Evolutionary conservation across 805 yeast species (phyloP), one percentile per base, ranked within the genome.

Genomic region (Wickerhamiella sergipiensis): DNA sequence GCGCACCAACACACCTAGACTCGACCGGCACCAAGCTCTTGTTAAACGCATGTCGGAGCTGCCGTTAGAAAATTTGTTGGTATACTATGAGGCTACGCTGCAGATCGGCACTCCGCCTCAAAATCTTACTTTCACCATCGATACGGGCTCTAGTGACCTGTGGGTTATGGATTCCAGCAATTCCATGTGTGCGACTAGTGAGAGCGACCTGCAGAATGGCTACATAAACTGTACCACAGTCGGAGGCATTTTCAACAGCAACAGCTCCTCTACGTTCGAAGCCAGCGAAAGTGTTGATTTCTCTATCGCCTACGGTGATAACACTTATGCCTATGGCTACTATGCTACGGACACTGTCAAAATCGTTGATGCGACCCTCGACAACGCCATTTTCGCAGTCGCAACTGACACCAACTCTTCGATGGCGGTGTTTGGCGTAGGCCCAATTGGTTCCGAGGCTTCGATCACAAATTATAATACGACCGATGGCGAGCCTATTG

Each of bases 61-160:
- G 13, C 43, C 36, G 17, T 53, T 66, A 19, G 50, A 50, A 17
- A 64, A 66, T 58, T 39, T 55, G 24, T 39, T 51, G n/a, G 46
- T 57, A 12, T 61, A 55, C 49, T 67, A 67, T 57, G 52, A 60
- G 47, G 61, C 67, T 6, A 55, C 58, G 31, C 56, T 70, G 23
- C 39, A 60, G 26, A 51, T 84, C 7, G 92, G 92, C 10, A 75
- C 85, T 0, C 73, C 78, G 5, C 59, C 66, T 1, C 82, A 82
- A 57, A 61, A 66, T 3, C 68, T 82, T 7, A 68, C 68, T 2
- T 78, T 81, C 10, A 64, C 78, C 47, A 65, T 84, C 23, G 94
- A 84, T 61, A 84, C 90, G 3, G 94, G 92, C 2, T 82, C 89
- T 0, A 73, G 84, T 1, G 92, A 84, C 61, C 62, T 83, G 48